Evolutionary conservation across 306 rosid species (phyloP).

Genomic region (Myrica gale): DNA sequence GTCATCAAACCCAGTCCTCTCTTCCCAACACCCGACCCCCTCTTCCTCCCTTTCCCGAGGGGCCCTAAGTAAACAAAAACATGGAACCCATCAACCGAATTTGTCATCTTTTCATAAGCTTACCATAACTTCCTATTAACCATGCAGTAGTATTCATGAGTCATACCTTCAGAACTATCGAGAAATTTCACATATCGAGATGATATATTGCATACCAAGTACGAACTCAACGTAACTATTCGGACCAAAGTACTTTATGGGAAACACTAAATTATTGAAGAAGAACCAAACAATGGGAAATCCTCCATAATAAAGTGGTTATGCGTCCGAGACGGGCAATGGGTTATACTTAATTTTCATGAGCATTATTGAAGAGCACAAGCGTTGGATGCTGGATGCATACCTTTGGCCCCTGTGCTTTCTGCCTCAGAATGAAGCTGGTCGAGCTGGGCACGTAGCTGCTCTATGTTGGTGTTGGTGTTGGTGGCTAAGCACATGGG

Average conservation of each 20-base stretch:
- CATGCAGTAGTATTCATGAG: background rate
- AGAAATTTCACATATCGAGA: background rate
- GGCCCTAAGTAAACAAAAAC: too few species aligned
- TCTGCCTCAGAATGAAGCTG: conserved; percentile 76
- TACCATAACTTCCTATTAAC: background rate
- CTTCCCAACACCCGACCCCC: too few species aligned
- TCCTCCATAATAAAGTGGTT: background rate
- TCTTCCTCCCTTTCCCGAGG: too few species aligned
- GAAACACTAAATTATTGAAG: background rate
- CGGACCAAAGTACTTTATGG: background rate
- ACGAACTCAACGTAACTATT: background rate
- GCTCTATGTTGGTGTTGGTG: conserved; percentile 48
- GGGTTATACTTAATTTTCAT: background rate
- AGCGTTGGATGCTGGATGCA: background rate
- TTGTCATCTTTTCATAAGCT: background rate
- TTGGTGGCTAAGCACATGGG: conserved; percentile 43
- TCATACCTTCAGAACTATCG: background rate
- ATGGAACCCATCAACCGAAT: background rate
- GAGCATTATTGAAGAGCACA: background rate
- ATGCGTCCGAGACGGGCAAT: background rate
- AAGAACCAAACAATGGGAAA: background rate
- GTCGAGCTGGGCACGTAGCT: conserved; percentile 66
- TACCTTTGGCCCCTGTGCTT: conserved; percentile 68
- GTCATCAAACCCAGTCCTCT: background rate
- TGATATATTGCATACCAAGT: too few species aligned